Evolutionary conservation across 1,284 basidiomycete species (phyloP).

Genomic region (Tilletia caries): DNA sequence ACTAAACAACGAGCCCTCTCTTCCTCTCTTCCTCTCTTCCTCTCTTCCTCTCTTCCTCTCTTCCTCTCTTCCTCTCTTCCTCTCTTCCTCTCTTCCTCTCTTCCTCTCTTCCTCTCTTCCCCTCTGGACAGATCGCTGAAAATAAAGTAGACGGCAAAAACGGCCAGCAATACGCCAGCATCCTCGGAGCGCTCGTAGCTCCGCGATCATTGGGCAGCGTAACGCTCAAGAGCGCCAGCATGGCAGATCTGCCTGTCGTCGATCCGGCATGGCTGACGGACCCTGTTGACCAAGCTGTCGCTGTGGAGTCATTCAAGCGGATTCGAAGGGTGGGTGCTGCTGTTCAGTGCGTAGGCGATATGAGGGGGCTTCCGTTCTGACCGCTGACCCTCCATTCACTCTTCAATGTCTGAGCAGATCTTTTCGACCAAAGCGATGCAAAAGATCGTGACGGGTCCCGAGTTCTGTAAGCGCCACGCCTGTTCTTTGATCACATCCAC

Average conservation of each 20-base stretch:
- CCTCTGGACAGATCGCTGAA: background rate
- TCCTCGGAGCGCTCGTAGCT: constrained; percentile 35
- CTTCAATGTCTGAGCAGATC: constrained; percentile 29
- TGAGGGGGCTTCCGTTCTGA: no score
- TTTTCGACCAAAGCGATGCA: constrained; percentile 51
- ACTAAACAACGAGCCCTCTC: background rate
- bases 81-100: no score
- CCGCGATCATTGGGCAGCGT: constrained; percentile 54
- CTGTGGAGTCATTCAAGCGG: constrained; percentile 30
- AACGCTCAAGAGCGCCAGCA: constrained; percentile 51
- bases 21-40: no score
- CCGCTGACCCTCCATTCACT: no score
- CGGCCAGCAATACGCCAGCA: constrained; percentile 24
- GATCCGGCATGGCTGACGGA: constrained; percentile 52
- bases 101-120: no score
- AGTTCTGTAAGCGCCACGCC: constrained; percentile 37
- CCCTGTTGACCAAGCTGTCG: constrained; percentile 51
- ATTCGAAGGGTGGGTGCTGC: constrained; percentile 15
- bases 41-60: no score
- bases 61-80: no score
- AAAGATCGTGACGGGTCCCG: constrained; percentile 51
- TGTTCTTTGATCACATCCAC: no score
- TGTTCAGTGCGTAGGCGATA: no score
- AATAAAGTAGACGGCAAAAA: constrained; percentile 26
- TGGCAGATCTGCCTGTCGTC: constrained; percentile 56